Base-by-base conservation (phyloP, 306 rosid genomes). In the Fragaria iinumae region DNA sequence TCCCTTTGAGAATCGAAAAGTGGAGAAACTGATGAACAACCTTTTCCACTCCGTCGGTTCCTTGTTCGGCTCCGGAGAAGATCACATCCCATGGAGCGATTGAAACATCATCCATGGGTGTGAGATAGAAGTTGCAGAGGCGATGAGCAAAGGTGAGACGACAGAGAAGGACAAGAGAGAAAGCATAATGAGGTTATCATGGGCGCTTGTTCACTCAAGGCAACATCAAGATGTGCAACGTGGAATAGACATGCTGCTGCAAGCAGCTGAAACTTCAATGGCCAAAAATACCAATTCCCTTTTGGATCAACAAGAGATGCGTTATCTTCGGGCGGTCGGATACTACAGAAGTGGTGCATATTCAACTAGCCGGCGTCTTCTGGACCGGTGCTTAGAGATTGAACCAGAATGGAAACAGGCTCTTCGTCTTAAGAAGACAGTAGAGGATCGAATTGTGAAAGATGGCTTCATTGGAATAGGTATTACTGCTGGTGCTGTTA, bases 151-250 rank as follows among this genome's bases (percentile, higher is more conserved):
- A 36, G 89, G 84, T 3, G 91, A 80, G 55, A 77, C 87, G 18
- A 60, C 17, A 1, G 86, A 88, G 68, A 95, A 90, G 75, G 87
- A 83, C 43, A 86, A 79, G 84, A 83, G 79, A 52, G 97, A 90
- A 77, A 86, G 97, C 82, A 89, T 92, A 66, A 88, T 92, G 97
- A 87, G 97, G 84, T 75, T 95, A 83, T 92, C 97, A 4, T 95
- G 97, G 97, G 97, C 98, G 17, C 97, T 95, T 53, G 97, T 95
- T 67, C 97, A 95, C 86, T 95, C 96, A 41, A 88, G 86, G 91
- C 87, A 89, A 70, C 81, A 86, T 3, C 93, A 90, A 84, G 97
- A 95, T 78, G 86, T 90, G 64, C 89, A 86, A 38, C 96, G 93
- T 11, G 99, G 97, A 52, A 82, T 92, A 53, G 92, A 96, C 77